Base-by-base conservation (phyloP, 1,139 yeast genomes). In the Geotrichum histeridarum region DNA sequence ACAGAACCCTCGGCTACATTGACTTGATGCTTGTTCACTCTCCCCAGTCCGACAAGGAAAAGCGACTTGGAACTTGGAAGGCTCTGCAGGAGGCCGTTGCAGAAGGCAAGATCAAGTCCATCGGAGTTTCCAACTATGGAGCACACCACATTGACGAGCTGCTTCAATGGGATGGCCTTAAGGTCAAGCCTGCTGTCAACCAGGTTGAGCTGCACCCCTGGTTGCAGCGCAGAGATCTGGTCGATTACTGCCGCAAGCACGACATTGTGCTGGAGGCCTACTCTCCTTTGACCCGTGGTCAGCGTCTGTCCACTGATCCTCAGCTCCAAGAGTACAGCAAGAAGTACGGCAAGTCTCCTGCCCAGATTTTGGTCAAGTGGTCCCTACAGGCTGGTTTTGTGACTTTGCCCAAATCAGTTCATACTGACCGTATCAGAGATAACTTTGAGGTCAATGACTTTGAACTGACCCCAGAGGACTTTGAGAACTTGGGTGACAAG, bases 341-440 rank as follows among this genome's bases (percentile, higher is more conserved):
- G 47, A 73, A 72, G 60, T 72, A 75, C 54, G 61, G 64, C 11
- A 70, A 70, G 49, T 60, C 74, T 1, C 69, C 76, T 2, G 80
- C 77, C 35, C 78, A 78, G 59, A 69, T 77, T 22, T 64, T 78
- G 54, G 60, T 77, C 39, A 68, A 72, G 51, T 79, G 82, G 82
- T 62, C 67, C 45, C 52, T 70, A 27, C 67, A 65, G 48, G 58
- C 65, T 54, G 71, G 70, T 14, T 82, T 81, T 63, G 76, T 86
- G 50, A 89, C 88, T 17, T 75, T 88, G 60, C 94, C 86, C 14
- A 87, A 86, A 69, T 78, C 91, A 1, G 78, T 76, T 47, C 80
- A 80, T 8, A 67, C 74, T 6, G 70, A 70, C 18, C 75, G 94
- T 68, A 60, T 84, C 63, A 60, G 74, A 59, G 64, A 76, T 64